Percentiles rank a stretch among this genome's conserved stretches.
Evolutionary conservation across 106 monocot genomes (phyloP).

Genomic region (Phalaenopsis equestris): DNA sequence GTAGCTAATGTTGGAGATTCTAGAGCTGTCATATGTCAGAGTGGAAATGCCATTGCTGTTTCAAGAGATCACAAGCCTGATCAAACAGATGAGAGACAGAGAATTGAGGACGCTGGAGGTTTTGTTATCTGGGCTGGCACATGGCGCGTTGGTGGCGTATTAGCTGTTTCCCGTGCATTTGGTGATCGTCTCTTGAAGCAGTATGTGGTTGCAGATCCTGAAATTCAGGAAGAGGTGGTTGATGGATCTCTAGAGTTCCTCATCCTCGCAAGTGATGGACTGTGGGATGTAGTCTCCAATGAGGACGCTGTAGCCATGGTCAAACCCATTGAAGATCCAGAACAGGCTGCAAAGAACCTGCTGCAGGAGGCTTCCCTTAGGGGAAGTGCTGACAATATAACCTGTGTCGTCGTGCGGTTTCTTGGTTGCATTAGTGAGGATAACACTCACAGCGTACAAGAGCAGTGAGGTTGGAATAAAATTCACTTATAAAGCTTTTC

Average conservation of each 20-base stretch:
- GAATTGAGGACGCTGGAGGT: slow-evolving; percentile 86
- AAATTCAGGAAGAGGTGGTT: slow-evolving; percentile 82
- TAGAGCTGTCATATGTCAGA: no score
- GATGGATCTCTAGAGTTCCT: slow-evolving; percentile 92
- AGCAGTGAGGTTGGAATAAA: background rate
- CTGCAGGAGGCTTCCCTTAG: slow-evolving; percentile 57
- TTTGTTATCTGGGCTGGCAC: slow-evolving; percentile 99
- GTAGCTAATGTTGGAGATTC: no score
- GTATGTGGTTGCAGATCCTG: slow-evolving; percentile 82
- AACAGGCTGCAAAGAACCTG: slow-evolving; percentile 59
- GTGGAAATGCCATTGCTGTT: slow-evolving; percentile 43
- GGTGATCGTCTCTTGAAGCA: slow-evolving; percentile 76
- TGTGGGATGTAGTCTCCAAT: slow-evolving; percentile 95
- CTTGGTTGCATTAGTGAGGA: slow-evolving; percentile 7
- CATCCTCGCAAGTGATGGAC: slow-evolving; percentile 92
- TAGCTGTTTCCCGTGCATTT: slow-evolving; percentile 90
- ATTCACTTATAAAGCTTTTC: background rate
- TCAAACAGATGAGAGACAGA: slow-evolving; percentile 70
- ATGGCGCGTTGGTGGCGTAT: slow-evolving; percentile 86
- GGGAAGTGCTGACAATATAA: slow-evolving; percentile 71
- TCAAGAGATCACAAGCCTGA: slow-evolving; percentile 91
- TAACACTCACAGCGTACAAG: background rate
- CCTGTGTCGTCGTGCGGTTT: slow-evolving; percentile 64
- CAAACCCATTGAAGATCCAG: slow-evolving; percentile 47
- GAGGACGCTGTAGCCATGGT: slow-evolving; percentile 79